Evolutionary conservation across 2,329 filamentous ascomycete genomes (phyloP), one percentile per base, ranked within the genome.

Genomic region (Rutstroemia sp.): DNA sequence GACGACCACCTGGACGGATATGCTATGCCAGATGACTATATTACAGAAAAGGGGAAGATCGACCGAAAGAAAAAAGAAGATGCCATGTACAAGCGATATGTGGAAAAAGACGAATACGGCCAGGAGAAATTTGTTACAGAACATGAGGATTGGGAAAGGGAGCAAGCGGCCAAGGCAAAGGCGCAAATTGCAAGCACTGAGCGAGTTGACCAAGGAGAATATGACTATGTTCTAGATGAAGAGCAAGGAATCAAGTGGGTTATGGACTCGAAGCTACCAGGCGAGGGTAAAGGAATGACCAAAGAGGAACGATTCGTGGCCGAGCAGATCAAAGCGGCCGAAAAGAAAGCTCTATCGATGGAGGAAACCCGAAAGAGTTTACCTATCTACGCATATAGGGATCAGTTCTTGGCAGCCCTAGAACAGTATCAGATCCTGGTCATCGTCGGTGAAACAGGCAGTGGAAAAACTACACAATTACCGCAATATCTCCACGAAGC

Each of bases 1-100:
- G 92, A 97, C 69, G 92, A 97, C 64, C 85, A 96, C 70, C 81
- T 86, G 19, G 92, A 96, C 74, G 92, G 92, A 2, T 99, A 97
- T 72, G 81, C 86, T 62, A 86, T 99, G 75, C 94, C 92, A 0
- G 92, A 96, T 62, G 91, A 96, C 70, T 96, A 96, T 69, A 92
- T 96, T 60, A 96, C 89, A 0, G 91, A 95, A 69, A 92, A 92
- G 72, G 91, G 90, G 21, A 94, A 95, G 68, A 86, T 95, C 60
- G 88, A 95, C 69, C 80, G 80, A 64, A 91, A 88, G 70, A 88
- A 88, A 69, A 97, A 97, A 70, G 83, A 94, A 61, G 89, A 95
- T 23, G 90, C 89, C 0, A 78, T 99, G 10, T 96, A 95, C 73
- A 92, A 90, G 70, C 83, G 92, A 51, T 92, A 96, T 64, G 86